Evolutionary conservation across 2,329 filamentous ascomycete genomes (phyloP), one percentile per base, ranked within the genome.

Genomic region (Sporothrix phasma): DNA sequence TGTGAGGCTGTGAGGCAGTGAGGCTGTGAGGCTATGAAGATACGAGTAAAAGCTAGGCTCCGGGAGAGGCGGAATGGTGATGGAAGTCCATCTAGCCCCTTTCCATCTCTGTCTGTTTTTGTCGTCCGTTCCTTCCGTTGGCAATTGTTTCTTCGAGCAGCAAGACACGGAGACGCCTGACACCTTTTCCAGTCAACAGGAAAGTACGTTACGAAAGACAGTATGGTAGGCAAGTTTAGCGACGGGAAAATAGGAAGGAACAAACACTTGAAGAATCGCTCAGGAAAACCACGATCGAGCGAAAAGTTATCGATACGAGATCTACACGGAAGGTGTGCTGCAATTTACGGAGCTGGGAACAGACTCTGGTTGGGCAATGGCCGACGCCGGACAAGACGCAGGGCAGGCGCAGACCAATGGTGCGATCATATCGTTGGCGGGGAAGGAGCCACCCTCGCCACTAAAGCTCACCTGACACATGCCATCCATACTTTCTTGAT

Each of bases 171-270:
- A 26, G 15, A 6, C 17, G 13, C 11, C 17, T 26, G n/a, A 15
- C 17, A 51, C 31, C 49, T n/a, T 54, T 31, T 10, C n/a, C 53
- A 5, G 53, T 19, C n/a, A n/a, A n/a, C 53, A 11, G 34, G 31
- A 11, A 58, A 19, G 43, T 41, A 29, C 19, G 24, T 41, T 34
- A 31, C 41, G 41, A 60, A 47, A 46, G 34, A 31, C 15, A 31
- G 29, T n/a, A 7, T 22, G 41, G n/a, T 15, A 59, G 56, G 39
- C 15, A 31, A n/a, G n/a, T 31, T 31, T 15, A 15, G 24, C 15
- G 29, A 49, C 29, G 58, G 8, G n/a, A 60, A 60, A 60, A 46
- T 43, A 45, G 41, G 56, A 60, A 60, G 41, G 56, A 60, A 24
- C n/a, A 24, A 49, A 10, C 19, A 6, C 10, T 46, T 26, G 29